phyloP scores from a whole-genome alignment of 2,329 filamentous ascomycete species.

The Endoconidiophora polonica region DNA sequence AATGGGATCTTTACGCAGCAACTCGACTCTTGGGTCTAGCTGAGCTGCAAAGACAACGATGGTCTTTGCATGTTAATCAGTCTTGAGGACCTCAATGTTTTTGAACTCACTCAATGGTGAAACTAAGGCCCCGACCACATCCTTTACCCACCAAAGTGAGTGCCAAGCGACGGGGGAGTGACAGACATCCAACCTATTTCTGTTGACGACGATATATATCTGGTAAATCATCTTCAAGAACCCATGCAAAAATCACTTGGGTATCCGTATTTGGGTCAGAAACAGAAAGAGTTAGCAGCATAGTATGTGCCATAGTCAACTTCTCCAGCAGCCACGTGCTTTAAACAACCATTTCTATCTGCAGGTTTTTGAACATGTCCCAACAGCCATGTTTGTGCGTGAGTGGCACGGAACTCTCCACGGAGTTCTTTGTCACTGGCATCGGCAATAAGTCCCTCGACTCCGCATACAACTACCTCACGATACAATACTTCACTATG shows the following conservation, averaged over 20 bases:
- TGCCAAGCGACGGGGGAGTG: background rate
- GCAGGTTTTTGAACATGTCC: background rate
- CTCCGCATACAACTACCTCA: background rate
- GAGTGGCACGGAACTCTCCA: slow-evolving; percentile 2
- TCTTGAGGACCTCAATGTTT: background rate
- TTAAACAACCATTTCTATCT: background rate
- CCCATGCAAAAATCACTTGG: background rate
- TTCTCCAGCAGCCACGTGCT: background rate
- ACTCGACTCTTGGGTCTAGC: background rate
- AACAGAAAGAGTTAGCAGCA: background rate
- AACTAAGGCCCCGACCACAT: background rate
- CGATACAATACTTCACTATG: background rate
- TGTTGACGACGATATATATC: background rate
- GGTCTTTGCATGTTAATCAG: too few species aligned
- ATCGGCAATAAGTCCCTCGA: background rate
- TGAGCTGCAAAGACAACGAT: background rate
- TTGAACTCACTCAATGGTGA: background rate
- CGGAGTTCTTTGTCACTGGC: background rate
- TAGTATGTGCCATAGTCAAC: slow-evolving; percentile 1
- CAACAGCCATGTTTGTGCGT: background rate
- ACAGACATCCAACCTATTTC: background rate
- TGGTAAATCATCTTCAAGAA: slow-evolving; percentile 1
- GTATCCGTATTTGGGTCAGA: background rate
- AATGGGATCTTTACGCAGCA: background rate
- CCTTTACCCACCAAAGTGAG: background rate